A percentile compares a stretch with the other conserved stretches of the same genome.
phyloP scores from a whole-genome alignment of 2,329 filamentous ascomycete species.

The Xylaria sp. region DNA sequence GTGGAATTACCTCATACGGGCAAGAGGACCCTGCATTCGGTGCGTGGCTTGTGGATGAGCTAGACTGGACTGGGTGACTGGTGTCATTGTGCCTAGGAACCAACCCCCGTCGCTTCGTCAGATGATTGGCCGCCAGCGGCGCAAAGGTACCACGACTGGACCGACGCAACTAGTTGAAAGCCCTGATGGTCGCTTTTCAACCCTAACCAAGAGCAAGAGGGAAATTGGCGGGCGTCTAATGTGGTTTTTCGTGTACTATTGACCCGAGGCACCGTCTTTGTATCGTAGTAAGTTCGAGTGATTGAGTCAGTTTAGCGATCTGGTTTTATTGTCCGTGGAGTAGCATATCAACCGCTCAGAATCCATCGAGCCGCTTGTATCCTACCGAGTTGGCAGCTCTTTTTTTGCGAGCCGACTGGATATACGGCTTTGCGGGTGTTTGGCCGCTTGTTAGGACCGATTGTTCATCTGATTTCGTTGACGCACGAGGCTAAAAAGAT shows the following conservation, averaged over 20 bases:
- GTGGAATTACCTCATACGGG: constrained; percentile 16
- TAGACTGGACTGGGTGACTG: constrained; percentile 5
- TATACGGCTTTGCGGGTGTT: not conserved
- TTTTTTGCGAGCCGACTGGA: not conserved
- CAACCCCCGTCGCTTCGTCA: not conserved
- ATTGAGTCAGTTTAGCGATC: not conserved
- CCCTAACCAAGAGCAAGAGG: constrained; percentile 16
- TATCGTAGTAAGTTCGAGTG: not conserved
- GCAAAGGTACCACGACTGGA: not conserved
- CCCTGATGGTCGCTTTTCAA: constrained; percentile 17
- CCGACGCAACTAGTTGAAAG: constrained; percentile 15
- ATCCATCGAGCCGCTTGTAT: not conserved
- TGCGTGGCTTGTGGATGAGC: constrained; percentile 25
- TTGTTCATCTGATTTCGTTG: constrained; percentile 2
- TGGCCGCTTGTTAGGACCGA: not conserved
- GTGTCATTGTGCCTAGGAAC: constrained; percentile 19
- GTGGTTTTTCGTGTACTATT: constrained; percentile 4
- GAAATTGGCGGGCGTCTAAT: not conserved
- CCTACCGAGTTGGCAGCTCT: not conserved
- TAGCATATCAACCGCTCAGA: not conserved
- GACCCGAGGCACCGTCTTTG: not conserved
- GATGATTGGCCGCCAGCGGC: constrained; percentile 19
- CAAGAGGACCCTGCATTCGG: constrained; percentile 32
- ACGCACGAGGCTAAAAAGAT: constrained; percentile 1
- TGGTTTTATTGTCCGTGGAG: not conserved